phyloP scores from a whole-genome alignment of 1,284 basidiomycete genomes.

The Cryptococcus neoformans region DNA sequence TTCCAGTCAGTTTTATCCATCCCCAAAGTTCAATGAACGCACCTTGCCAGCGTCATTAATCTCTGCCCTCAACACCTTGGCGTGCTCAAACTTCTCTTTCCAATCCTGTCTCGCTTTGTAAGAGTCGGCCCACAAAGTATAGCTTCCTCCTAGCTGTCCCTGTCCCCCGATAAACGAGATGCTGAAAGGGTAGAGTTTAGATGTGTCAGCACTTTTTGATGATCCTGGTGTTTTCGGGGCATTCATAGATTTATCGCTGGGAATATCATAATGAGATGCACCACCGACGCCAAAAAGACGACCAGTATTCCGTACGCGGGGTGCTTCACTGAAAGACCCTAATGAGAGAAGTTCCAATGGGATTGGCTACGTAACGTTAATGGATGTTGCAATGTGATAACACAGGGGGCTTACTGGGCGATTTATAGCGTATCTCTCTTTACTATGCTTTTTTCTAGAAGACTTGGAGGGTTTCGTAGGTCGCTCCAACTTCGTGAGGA shows the following conservation, averaged over 20 bases:
- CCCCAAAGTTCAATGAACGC: not conserved
- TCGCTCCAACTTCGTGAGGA: slow-evolving; percentile 75
- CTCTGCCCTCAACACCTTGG: slow-evolving; percentile 74
- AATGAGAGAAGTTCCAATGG: slow-evolving; percentile 80
- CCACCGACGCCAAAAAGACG: slow-evolving; percentile 40
- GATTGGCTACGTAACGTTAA: slow-evolving; percentile 62
- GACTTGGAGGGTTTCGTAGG: slow-evolving; percentile 59
- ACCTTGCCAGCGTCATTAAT: slow-evolving; percentile 89
- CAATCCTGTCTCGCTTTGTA: slow-evolving; percentile 73
- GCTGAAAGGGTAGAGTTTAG: slow-evolving; percentile 62
- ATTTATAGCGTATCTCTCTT: slow-evolving; percentile 54
- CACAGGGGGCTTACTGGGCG: slow-evolving; percentile 59
- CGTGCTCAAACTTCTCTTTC: slow-evolving; percentile 85
- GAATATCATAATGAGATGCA: slow-evolving; percentile 5
- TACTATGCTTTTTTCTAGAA: slow-evolving; percentile 62
- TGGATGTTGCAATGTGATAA: not conserved
- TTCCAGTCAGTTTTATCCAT: not conserved
- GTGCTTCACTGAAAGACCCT: slow-evolving; percentile 65
- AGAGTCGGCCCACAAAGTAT: slow-evolving; percentile 81
- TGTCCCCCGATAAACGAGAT: slow-evolving; percentile 74
- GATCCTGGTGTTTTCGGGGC: slow-evolving; percentile 1
- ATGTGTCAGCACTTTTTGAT: slow-evolving; percentile 11
- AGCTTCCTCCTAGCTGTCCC: slow-evolving; percentile 74
- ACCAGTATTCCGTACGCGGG: slow-evolving; percentile 31
- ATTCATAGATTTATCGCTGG: slow-evolving; percentile 1